Conservation (phyloP, 2,329 filamentous ascomycete genomes). For the Xylaria sp. region DNA sequence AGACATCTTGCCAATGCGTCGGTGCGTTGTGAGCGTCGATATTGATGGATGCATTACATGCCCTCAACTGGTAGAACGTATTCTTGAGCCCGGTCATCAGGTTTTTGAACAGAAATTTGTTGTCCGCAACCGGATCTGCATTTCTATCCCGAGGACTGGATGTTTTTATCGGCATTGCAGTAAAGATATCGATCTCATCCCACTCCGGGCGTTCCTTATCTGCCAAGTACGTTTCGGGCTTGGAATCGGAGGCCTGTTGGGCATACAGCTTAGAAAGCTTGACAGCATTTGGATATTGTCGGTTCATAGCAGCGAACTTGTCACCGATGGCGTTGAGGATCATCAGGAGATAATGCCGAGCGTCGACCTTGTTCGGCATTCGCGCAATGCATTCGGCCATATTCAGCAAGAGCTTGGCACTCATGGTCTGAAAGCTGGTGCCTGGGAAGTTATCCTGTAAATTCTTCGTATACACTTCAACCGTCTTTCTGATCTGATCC, state of each 20-base stretch:
- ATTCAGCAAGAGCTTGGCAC: constrained; percentile 90
- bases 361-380: constrained; percentile 86
- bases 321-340: constrained; percentile 97
- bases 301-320: constrained; percentile 97
- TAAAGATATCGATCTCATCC: constrained; percentile 98
- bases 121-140: constrained; percentile 86
- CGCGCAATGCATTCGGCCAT: constrained; percentile 98
- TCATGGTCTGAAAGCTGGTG: constrained; percentile 99
- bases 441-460: constrained; percentile 93
- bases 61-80: constrained; percentile 89
- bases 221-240: constrained; percentile 74
- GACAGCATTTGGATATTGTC: constrained; percentile 89
- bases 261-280: constrained; percentile 79
- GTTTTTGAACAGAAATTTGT: constrained; percentile 97
- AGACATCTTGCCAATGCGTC: constrained; percentile 89
- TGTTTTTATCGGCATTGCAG: constrained; percentile 91
- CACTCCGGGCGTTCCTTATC: constrained; percentile 83
- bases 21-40: constrained; percentile 77
- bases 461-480: constrained; percentile 95
- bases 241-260: constrained; percentile 58
- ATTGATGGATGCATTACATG: constrained; percentile 70
- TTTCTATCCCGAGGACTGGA: constrained; percentile 85
- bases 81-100: constrained; percentile 93
- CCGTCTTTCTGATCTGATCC: constrained; percentile 89
- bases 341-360: constrained; percentile 91